These are phyloP conservation scores for Jacaranda mimosifolia DNA, from an alignment of 257 asterid species.

Conservation along the genomic window DNA sequence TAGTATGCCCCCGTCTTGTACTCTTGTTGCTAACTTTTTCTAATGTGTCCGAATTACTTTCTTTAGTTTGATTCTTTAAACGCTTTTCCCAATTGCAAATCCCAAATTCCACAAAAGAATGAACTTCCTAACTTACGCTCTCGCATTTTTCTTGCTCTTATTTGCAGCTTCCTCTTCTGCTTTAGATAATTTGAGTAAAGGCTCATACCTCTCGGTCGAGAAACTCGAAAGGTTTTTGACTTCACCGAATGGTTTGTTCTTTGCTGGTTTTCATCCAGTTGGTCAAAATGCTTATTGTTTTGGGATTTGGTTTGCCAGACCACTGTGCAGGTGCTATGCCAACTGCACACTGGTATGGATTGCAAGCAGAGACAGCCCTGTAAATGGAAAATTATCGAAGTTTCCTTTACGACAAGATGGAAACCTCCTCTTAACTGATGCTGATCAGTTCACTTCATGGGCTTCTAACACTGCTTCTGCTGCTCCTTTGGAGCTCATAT, in stretches of 20 bases:
- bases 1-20: background rate
- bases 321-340: background rate
- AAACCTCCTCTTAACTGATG: constrained; percentile 44
- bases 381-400: constrained; percentile 37
- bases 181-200: background rate
- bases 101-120: background rate
- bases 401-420: constrained; percentile 33
- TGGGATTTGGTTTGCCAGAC: constrained; percentile 42
- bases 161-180: background rate
- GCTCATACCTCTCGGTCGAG: background rate
- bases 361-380: constrained; percentile 49
- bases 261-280: constrained; percentile 41
- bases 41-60: background rate
- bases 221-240: background rate
- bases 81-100: background rate
- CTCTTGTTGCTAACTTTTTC: background rate
- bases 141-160: background rate
- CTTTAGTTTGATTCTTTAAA: no score
- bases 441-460: constrained; percentile 39
- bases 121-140: background rate
- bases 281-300: constrained; percentile 47
- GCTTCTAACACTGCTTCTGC: background rate
- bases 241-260: constrained; percentile 30
- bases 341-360: constrained; percentile 38
- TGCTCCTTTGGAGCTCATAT: constrained; percentile 4